These are phyloP conservation scores for Cyclotella choctawhatcheeana DNA, from an alignment of 108 stramenopile genomes.

Conservation along the genomic window DNA sequence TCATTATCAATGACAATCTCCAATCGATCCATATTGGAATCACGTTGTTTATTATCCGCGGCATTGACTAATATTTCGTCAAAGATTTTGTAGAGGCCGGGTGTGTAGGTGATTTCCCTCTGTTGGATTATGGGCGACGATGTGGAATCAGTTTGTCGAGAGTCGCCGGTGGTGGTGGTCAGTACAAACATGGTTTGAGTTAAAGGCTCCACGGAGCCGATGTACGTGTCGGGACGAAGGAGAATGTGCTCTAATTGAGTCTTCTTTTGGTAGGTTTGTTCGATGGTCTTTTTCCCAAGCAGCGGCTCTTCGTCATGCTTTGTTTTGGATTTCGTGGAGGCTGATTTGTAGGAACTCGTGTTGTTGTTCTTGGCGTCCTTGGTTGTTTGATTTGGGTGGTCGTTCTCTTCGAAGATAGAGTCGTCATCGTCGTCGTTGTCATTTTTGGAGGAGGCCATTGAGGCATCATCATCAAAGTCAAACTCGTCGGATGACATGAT, in stretches of 20 bases:
- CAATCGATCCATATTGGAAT: conserved; percentile 94
- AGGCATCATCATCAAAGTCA: conserved; percentile 29
- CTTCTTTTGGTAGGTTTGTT: conserved; percentile 96
- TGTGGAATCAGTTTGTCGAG: no score
- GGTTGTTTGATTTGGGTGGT: conserved; percentile 48
- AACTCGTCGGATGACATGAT: conserved; percentile 15
- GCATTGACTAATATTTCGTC: conserved; percentile 99
- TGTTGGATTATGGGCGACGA: conserved; percentile 75
- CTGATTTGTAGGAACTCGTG: background rate
- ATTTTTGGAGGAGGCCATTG: background rate
- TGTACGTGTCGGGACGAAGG: conserved; percentile 98
- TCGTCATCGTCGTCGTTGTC: conserved; percentile 39
- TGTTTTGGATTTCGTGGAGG: background rate
- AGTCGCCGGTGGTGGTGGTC: conserved; percentile 53
- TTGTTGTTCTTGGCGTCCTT: conserved; percentile 8
- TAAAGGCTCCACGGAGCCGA: conserved; percentile 72
- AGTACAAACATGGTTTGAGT: conserved; percentile 94
- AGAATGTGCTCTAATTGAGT: conserved; percentile 99
- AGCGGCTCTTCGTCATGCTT: no score
- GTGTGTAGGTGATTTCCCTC: conserved; percentile 87
- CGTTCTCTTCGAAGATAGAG: conserved; percentile 55
- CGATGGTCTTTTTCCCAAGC: conserved; percentile 79
- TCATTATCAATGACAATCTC: conserved; percentile 84
- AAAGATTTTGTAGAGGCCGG: conserved; percentile 99
- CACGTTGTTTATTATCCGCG: conserved; percentile 99